Percentiles rank a stretch among this genome's conserved stretches.
Conservation (phyloP, 164 flowering plant genomes). For the Malania oleifera region DNA sequence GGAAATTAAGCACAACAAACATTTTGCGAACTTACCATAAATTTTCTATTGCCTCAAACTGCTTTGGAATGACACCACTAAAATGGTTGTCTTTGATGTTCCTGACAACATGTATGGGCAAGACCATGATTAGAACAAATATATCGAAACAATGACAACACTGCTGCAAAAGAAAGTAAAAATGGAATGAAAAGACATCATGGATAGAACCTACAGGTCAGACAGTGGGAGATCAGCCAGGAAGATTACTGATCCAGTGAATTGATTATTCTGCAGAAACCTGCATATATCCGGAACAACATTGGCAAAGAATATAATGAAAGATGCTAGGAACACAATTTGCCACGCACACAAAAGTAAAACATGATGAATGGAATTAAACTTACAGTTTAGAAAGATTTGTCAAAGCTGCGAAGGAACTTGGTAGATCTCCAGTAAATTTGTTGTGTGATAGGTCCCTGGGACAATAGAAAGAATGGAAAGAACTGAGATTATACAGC, state of each 20-base stretch:
- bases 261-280: conserved; percentile 60
- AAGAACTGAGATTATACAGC: background rate
- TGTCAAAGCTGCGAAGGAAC: conserved; percentile 53
- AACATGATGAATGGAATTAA: background rate
- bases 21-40: conserved; percentile 40
- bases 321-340: background rate
- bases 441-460: conserved; percentile 80
- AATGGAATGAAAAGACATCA: background rate
- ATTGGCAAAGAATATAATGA: background rate
- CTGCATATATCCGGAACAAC: conserved; percentile 31
- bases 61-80: conserved; percentile 66
- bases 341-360: background rate
- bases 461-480: conserved; percentile 7
- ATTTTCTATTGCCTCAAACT: conserved; percentile 52
- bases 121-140: background rate
- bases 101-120: conserved; percentile 33
- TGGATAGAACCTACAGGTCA: conserved; percentile 48
- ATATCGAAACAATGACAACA: no score
- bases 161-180: background rate
- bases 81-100: conserved; percentile 70
- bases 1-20: background rate
- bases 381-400: conserved; percentile 67
- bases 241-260: conserved; percentile 72
- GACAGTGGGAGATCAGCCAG: conserved; percentile 58
- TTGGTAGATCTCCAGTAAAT: conserved; percentile 74